Evolutionary conservation across 345 rosid genomes (phyloP).

Genomic region (Brassica carinata): DNA sequence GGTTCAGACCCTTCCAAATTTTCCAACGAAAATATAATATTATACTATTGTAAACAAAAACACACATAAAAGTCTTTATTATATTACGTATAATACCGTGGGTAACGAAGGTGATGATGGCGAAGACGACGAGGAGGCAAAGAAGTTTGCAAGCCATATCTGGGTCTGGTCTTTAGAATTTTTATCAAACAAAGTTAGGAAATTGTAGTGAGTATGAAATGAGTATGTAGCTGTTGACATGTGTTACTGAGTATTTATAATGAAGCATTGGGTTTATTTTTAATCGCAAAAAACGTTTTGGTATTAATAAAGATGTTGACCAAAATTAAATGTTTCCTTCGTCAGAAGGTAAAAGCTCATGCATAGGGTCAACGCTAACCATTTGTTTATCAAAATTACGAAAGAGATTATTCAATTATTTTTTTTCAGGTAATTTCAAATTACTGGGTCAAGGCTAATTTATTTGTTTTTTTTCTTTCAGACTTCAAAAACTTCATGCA

Average conservation of each 20-base stretch:
- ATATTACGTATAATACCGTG: background rate
- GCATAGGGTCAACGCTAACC: background rate
- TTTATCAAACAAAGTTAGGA: background rate
- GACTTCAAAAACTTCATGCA: too few species aligned
- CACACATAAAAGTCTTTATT: background rate
- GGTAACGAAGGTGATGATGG: background rate
- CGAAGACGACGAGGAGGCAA: background rate
- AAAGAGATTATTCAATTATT: background rate
- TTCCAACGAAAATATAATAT: background rate
- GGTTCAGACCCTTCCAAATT: background rate
- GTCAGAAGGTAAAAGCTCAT: background rate
- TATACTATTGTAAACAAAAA: background rate
- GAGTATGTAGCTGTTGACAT: background rate
- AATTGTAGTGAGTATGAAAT: background rate
- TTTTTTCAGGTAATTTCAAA: too few species aligned
- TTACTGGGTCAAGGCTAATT: too few species aligned
- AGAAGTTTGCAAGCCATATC: slow-evolving; percentile 7
- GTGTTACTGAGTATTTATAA: slow-evolving; percentile 3
- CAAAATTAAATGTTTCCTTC: background rate
- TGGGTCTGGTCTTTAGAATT: background rate
- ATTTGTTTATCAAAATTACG: background rate
- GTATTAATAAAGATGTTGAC: background rate
- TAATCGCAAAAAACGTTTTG: background rate
- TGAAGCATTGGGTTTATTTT: background rate
- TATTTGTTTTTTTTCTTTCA: too few species aligned